These are phyloP conservation scores for Komagataella pseudopastoris DNA, from an alignment of 805 yeast genomes.

Conservation along the genomic window DNA sequence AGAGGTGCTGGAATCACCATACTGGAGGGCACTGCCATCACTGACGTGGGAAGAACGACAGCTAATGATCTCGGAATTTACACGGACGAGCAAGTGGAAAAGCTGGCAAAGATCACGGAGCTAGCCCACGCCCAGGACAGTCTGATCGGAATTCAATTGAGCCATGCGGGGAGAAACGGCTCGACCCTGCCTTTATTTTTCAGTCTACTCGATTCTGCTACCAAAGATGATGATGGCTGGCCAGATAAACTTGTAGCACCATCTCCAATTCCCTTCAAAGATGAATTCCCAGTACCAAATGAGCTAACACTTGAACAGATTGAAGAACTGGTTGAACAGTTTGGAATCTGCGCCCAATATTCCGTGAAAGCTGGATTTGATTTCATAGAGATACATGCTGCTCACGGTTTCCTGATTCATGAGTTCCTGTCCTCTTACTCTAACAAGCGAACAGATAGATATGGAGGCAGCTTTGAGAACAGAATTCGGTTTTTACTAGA, in stretches of 20 bases:
- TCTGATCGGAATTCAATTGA: constrained; percentile 37
- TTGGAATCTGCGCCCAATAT: constrained; percentile 31
- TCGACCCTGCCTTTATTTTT: not conserved
- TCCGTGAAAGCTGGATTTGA: constrained; percentile 44
- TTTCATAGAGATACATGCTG: constrained; percentile 53
- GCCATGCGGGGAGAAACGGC: constrained; percentile 41
- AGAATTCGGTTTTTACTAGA: constrained; percentile 37
- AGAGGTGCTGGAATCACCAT: constrained; percentile 37
- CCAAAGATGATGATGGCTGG: constrained; percentile 25
- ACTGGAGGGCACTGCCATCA: constrained; percentile 25
- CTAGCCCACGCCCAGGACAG: constrained; percentile 30
- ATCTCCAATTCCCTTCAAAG: constrained; percentile 20
- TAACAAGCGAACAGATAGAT: constrained; percentile 45
- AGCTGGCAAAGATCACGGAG: constrained; percentile 25
- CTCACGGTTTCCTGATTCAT: constrained; percentile 45
- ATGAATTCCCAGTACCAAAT: constrained; percentile 18
- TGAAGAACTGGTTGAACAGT: constrained; percentile 23
- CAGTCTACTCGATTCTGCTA: constrained; percentile 7
- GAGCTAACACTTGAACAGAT: constrained; percentile 30
- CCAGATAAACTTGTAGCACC: constrained; percentile 30
- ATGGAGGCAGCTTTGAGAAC: constrained; percentile 52
- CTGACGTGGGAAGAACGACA: constrained; percentile 9
- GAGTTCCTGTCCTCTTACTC: constrained; percentile 30
- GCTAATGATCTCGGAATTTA: constrained; percentile 28
- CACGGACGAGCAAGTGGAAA: constrained; percentile 32